Base-by-base conservation (phyloP, 768 basidiomycete species). In the Pleurotus djamor region DNA sequence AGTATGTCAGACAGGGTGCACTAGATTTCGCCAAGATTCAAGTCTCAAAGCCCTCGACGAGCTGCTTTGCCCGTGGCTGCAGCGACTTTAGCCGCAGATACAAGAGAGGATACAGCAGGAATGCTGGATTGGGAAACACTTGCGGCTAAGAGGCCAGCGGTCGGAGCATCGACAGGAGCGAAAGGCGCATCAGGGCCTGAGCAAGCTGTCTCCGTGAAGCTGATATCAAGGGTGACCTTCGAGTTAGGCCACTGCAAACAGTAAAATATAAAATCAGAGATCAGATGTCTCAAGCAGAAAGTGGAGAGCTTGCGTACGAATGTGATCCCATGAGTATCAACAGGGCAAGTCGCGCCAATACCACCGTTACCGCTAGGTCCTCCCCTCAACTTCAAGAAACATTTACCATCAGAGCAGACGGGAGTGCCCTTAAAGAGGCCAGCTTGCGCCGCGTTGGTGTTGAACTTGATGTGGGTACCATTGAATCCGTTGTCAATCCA, bases 171-270 rank as follows among this genome's bases (percentile, higher is more conserved):
- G n/a, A 56, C 5, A n/a, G 54, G 54, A 16, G 38, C 54, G 54
- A 56, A 56, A 0, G 54, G 54, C 5, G 41, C 41, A 4, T 56
- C 54, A 10, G 54, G 54, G n/a, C 54, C 54, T 4, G 54, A 56
- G 4, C 54, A 56, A 2, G 54, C 37, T 28, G 54, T 56, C 54
- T 56, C 54, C 17, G 54, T 56, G 41, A 56, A 56, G 54, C 54
- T 56, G 12, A 56, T 56, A 17, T 28, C 0, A 12, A 56, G 14
- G 8, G 16, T 44, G 0, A 32, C 41, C n/a, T 56, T 56, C 12
- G 54, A 21, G 41, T 56, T 56, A 32, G 54, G 54, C 54, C 54
- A 56, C 54, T 56, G 21, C 38, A 41, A 9, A 41, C n/a, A 41
- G 21, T 28, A 28, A 28, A 28, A 28, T 28, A 28, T 28, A 28